Evolutionary conservation across 352 stramenopile genomes (phyloP).

Genomic region (Globisporangium mamillatum): DNA sequence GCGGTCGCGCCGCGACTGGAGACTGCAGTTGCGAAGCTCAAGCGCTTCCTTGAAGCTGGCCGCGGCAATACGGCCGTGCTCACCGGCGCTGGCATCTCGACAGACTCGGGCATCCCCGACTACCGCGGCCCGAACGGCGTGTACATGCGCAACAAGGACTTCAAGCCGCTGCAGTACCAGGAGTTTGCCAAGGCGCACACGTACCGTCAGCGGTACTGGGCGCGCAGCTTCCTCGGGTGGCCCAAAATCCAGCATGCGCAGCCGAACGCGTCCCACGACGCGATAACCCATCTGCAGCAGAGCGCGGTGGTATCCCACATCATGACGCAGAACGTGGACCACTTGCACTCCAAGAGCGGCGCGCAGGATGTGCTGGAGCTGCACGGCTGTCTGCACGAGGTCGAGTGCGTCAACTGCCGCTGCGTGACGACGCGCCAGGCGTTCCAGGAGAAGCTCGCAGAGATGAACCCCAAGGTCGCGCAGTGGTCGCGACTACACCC

Average conservation of each 20-base stretch:
- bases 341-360: constrained; percentile 91
- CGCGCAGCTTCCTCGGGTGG: constrained; percentile 89
- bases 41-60: constrained; percentile 51
- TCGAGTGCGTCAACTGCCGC: constrained; percentile 82
- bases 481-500: constrained; percentile 36
- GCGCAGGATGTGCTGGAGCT: constrained; percentile 90
- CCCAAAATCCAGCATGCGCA: constrained; percentile 71
- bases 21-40: constrained; percentile 25
- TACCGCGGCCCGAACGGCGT: constrained; percentile 94
- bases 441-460: constrained; percentile 84
- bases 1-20: not conserved
- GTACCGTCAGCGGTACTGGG: constrained; percentile 92
- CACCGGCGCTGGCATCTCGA: constrained; percentile 95
- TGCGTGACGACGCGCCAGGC: constrained; percentile 60
- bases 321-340: constrained; percentile 98
- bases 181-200: constrained; percentile 78
- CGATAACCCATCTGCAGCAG: constrained; percentile 80
- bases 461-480: constrained; percentile 73
- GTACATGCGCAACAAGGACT: constrained; percentile 93
- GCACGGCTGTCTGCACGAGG: constrained; percentile 90
- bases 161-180: constrained; percentile 95
- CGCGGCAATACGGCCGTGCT: constrained; percentile 71
- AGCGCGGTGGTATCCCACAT: constrained; percentile 51
- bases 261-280: constrained; percentile 89
- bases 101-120: constrained; percentile 96